Conservation (phyloP, 192 early-diverging fungal genomes). For the Coemansia sp. region DNA sequence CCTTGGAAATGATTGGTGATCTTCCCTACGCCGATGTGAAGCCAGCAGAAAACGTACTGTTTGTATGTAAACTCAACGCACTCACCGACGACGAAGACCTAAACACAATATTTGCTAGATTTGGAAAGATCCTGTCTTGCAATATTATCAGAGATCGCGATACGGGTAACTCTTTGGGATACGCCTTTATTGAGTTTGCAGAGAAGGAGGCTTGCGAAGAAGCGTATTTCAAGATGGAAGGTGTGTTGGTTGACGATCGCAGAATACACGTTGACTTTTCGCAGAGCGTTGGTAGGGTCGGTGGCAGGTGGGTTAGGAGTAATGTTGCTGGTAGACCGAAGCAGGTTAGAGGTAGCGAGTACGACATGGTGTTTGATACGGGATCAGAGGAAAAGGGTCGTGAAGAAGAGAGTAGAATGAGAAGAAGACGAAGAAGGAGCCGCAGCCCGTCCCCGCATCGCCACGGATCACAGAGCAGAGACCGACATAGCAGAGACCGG, state of each 20-base stretch:
- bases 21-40: slow-evolving; percentile 95
- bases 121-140: slow-evolving; percentile 86
- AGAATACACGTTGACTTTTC: slow-evolving; percentile 98
- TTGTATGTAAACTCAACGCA: slow-evolving; percentile 93
- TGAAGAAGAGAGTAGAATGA: not conserved
- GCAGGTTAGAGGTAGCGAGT: not conserved
- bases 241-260: slow-evolving; percentile 92
- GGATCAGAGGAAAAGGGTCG: not conserved
- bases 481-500: not conserved
- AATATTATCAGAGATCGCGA: slow-evolving; percentile 85
- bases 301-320: slow-evolving; percentile 61
- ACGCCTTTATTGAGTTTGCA: slow-evolving; percentile 96
- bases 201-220: slow-evolving; percentile 82
- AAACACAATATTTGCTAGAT: slow-evolving; percentile 87
- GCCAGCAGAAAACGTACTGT: slow-evolving; percentile 94
- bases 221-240: slow-evolving; percentile 97
- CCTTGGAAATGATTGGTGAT: slow-evolving; percentile 97
- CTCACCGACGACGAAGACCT: slow-evolving; percentile 88
- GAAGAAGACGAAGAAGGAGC: slow-evolving; percentile 9
- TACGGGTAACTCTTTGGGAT: slow-evolving; percentile 79
- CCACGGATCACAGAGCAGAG: not conserved
- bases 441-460: slow-evolving; percentile 3
- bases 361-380: slow-evolving; percentile 39
- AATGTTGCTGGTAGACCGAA: not conserved
- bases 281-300: slow-evolving; percentile 84